These are phyloP conservation scores for Penicillium polonicum DNA, from an alignment of 2,329 filamentous ascomycete species.

Conservation along the genomic window DNA sequence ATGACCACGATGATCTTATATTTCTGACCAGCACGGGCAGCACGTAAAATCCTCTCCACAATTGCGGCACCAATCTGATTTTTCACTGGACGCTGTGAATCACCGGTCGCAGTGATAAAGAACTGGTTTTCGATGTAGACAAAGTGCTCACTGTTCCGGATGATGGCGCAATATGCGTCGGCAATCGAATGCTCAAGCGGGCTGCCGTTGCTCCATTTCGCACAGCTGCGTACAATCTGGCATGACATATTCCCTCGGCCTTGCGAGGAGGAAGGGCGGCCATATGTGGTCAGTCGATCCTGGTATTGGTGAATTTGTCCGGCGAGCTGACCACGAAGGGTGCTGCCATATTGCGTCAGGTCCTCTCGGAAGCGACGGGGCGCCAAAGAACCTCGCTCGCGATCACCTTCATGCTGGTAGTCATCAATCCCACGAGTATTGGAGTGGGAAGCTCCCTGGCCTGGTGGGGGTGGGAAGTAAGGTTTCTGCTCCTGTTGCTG, in stretches of 20 bases:
- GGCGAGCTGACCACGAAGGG: constrained; percentile 41
- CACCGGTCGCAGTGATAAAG: constrained; percentile 92
- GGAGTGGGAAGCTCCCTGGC: constrained; percentile 32
- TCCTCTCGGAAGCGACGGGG: constrained; percentile 40
- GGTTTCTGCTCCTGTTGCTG: constrained; percentile 30
- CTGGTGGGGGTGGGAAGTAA: constrained; percentile 45
- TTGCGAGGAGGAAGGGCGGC: constrained; percentile 24
- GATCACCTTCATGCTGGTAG: constrained; percentile 37
- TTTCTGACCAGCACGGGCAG: constrained; percentile 77
- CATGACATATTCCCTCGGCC: constrained; percentile 39
- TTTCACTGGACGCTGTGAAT: constrained; percentile 78
- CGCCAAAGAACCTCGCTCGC: constrained; percentile 34
- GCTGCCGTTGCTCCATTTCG: constrained; percentile 96
- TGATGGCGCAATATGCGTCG: constrained; percentile 81
- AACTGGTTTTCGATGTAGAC: constrained; percentile 99
- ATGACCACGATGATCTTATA: constrained; percentile 90
- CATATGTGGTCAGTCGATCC: constrained; percentile 33
- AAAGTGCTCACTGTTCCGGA: constrained; percentile 83
- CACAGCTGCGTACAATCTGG: constrained; percentile 68
- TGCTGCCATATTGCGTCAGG: constrained; percentile 38
- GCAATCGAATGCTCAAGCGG: constrained; percentile 77
- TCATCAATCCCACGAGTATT: constrained; percentile 36
- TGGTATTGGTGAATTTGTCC: constrained; percentile 48
- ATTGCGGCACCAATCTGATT: constrained; percentile 91
- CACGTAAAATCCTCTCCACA: constrained; percentile 81